These are phyloP conservation scores for Cenchrus fungigraminus DNA, from an alignment of 176 grass and related monocot species.

Conservation along the genomic window DNA sequence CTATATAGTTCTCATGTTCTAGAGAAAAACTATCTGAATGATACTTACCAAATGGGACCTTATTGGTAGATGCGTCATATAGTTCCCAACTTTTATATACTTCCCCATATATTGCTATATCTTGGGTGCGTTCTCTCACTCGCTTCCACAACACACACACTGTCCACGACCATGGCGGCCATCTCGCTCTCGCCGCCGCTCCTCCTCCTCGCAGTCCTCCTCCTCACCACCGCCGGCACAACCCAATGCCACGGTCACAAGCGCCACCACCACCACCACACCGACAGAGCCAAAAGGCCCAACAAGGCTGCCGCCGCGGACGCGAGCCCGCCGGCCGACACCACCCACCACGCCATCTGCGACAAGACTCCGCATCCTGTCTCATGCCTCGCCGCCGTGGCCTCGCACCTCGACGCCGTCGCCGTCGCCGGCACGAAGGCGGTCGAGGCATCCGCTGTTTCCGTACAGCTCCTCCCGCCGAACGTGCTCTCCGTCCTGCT, in stretches of 20 bases:
- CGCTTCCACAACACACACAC: background rate
- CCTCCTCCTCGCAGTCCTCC: slow-evolving; percentile 15
- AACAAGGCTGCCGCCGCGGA: background rate
- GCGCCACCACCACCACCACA: slow-evolving; percentile 17
- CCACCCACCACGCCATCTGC: slow-evolving; percentile 43
- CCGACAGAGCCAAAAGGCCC: background rate
- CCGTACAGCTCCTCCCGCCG: slow-evolving; percentile 30
- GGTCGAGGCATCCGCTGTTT: slow-evolving; percentile 31
- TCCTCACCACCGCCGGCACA: slow-evolving; percentile 12
- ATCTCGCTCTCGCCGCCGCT: slow-evolving; percentile 25
- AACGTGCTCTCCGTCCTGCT: slow-evolving; percentile 53
- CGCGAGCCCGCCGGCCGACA: background rate
- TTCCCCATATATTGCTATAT: background rate
- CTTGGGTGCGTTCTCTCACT: background rate
- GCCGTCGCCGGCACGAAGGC: background rate
- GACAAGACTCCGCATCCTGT: slow-evolving; percentile 56
- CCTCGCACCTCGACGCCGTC: slow-evolving; percentile 25
- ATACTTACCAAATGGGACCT: no score
- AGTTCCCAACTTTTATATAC: background rate
- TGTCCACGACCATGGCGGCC: slow-evolving; percentile 39
- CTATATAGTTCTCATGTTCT: no score
- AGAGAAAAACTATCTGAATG: no score
- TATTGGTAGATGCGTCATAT: background rate
- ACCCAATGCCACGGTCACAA: slow-evolving; percentile 39
- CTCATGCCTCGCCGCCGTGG: slow-evolving; percentile 52